phyloP scores from a whole-genome alignment of 345 rosid species.

The Acer yangbiense region DNA sequence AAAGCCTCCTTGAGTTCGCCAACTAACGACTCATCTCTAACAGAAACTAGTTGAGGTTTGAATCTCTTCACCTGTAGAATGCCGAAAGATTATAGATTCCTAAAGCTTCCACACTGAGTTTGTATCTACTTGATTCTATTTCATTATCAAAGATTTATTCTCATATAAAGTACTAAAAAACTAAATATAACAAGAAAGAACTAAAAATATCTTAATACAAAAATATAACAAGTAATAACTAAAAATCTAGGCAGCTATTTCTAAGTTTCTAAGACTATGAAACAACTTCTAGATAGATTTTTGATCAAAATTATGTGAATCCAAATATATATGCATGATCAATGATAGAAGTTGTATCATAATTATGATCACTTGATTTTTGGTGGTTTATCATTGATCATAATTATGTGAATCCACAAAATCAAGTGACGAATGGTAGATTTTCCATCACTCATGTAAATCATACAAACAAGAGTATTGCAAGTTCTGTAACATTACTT shows the following conservation, averaged over 20 bases:
- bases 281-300: no score
- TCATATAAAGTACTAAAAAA: background rate
- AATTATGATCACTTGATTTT: no score
- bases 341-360: no score
- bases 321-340: background rate
- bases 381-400: background rate
- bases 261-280: no score
- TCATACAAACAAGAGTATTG: background rate
- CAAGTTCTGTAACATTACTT: slow-evolving; percentile 47
- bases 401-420: slow-evolving; percentile 4
- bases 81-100: slow-evolving; percentile 15
- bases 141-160: slow-evolving; percentile 9
- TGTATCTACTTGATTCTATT: background rate
- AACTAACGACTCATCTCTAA: slow-evolving; percentile 72
- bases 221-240: background rate
- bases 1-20: slow-evolving; percentile 84
- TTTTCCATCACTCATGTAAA: background rate
- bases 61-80: slow-evolving; percentile 73
- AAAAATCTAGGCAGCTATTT: no score
- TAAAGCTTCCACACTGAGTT: background rate
- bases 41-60: slow-evolving; percentile 84
- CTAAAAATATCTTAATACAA: background rate
- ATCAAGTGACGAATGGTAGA: background rate
- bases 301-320: no score
- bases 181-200: background rate